Conservation (phyloP, 331 rosid species). For the Acacia concinna region DNA sequence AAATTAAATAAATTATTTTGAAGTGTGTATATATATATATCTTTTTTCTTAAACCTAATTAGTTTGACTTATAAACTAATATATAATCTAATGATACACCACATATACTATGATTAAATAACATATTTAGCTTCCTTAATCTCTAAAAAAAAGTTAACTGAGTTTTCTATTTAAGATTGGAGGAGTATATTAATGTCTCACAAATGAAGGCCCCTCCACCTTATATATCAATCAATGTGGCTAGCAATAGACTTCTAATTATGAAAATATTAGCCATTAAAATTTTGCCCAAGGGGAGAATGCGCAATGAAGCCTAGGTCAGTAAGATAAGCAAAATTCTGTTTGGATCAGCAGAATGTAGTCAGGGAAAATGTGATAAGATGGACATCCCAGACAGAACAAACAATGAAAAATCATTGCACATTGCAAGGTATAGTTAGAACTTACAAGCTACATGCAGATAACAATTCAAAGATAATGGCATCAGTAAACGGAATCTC, state of each 20-base stretch:
- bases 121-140: too few relatives aligned
- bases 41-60: too few relatives aligned
- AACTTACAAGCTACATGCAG: constrained; percentile 93
- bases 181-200: constrained; percentile 14
- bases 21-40: too few relatives aligned
- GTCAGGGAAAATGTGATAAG: constrained; percentile 13
- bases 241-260: constrained; percentile 13
- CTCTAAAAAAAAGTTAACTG: too few relatives aligned
- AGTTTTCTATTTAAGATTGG: too few relatives aligned
- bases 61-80: too few relatives aligned
- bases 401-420: constrained; percentile 10
- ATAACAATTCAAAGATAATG: constrained; percentile 79
- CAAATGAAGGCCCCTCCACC: constrained; percentile 6
- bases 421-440: neutral
- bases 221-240: constrained; percentile 14
- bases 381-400: constrained; percentile 5
- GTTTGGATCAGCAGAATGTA: constrained; percentile 21
- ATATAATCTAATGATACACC: too few relatives aligned
- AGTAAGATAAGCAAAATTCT: constrained; percentile 24
- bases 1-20: too few relatives aligned
- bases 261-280: constrained; percentile 16
- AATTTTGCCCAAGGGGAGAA: constrained; percentile 19
- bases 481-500: constrained; percentile 75
- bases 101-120: too few relatives aligned
- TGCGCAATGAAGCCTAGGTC: constrained; percentile 20